phyloP scores from a whole-genome alignment of 176 grass and related monocot genomes.

The Oryza longistaminata region DNA sequence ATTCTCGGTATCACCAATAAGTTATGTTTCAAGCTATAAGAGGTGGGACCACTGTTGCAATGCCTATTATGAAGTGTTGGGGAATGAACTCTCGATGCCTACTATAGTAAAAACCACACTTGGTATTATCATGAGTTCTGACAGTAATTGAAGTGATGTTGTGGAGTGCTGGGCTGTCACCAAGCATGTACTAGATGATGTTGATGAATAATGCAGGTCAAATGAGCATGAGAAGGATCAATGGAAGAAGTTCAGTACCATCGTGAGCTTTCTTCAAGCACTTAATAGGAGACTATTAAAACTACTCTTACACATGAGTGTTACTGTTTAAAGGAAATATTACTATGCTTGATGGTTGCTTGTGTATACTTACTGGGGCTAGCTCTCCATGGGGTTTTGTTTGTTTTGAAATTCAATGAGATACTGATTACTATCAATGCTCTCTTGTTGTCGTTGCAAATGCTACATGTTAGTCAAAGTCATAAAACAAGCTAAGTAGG shows the following conservation, averaged over 20 bases:
- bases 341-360: too few species aligned
- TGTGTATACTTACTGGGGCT: too few species aligned
- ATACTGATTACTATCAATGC: background rate
- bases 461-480: background rate
- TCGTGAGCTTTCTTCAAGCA: constrained; percentile 46
- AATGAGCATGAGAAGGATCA: background rate
- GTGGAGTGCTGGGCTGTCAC: constrained; percentile 51
- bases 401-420: too few species aligned
- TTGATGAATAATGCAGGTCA: background rate
- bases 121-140: constrained; percentile 35
- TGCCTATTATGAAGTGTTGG: constrained; percentile 48
- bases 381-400: too few species aligned
- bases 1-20: constrained; percentile 36
- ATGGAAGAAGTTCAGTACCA: background rate
- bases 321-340: too few species aligned
- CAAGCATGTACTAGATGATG: constrained; percentile 8
- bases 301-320: too few species aligned
- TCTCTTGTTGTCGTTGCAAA: background rate
- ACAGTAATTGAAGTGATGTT: background rate
- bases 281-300: background rate
- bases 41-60: background rate
- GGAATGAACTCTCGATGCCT: constrained; percentile 42
- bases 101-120: background rate
- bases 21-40: background rate
- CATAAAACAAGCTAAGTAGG: too few species aligned